Evolutionary conservation across 257 asterid species (phyloP).

Genomic region (Nicotiana otophora): DNA sequence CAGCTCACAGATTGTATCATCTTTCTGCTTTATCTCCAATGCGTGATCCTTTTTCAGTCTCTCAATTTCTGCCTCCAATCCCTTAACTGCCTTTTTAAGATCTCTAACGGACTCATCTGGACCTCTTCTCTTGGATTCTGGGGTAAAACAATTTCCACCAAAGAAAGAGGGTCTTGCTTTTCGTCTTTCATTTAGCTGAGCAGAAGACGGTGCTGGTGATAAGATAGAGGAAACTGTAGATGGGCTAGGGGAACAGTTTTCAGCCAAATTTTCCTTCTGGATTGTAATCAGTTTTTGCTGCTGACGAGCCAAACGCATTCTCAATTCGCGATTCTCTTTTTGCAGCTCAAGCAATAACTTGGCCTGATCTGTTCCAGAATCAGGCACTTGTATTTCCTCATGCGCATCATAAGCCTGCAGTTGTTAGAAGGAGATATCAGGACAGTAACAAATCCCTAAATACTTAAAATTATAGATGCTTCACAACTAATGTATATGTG

Average conservation of each 20-base stretch:
- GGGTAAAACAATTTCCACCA: constrained; percentile 45
- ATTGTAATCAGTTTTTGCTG: constrained; percentile 45
- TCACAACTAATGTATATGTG: background rate
- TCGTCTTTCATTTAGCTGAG: constrained; percentile 28
- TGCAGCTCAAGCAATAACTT: constrained; percentile 56
- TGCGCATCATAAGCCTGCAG: constrained; percentile 40
- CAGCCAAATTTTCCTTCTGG: constrained; percentile 55
- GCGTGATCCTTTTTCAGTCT: constrained; percentile 53
- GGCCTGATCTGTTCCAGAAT: constrained; percentile 50
- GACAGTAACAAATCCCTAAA: background rate
- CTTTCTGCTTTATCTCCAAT: constrained; percentile 41
- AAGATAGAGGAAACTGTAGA: constrained; percentile 32
- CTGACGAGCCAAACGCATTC: constrained; percentile 52
- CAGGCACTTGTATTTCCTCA: constrained; percentile 48
- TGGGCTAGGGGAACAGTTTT: constrained; percentile 43
- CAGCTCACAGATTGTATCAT: constrained; percentile 36
- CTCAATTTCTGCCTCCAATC: constrained; percentile 43
- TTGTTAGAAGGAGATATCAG: background rate
- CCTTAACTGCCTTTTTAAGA: constrained; percentile 36
- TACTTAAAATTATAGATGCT: background rate
- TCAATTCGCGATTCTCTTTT: constrained; percentile 48
- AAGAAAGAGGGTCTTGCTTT: constrained; percentile 39
- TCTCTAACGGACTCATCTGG: constrained; percentile 26
- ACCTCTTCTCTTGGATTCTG: constrained; percentile 42
- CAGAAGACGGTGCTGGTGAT: constrained; percentile 37